Evolutionary conservation across 257 asterid species (phyloP).

Genomic region (Prunella vulgaris): DNA sequence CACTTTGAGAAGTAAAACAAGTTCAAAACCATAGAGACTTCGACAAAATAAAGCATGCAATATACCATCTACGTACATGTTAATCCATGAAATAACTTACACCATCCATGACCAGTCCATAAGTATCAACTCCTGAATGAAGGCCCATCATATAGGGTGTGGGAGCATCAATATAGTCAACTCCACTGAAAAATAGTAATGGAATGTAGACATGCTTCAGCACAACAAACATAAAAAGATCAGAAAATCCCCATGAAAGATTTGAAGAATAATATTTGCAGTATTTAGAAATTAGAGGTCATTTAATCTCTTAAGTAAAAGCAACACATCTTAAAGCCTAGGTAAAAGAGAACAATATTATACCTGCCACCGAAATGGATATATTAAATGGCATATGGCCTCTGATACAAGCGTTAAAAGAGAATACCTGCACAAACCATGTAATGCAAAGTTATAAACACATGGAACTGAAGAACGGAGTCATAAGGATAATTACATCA

Average conservation of each 20-base stretch:
- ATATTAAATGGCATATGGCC: constrained; percentile 94
- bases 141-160: constrained; percentile 99
- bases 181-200: constrained; percentile 98
- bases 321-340: constrained; percentile 18
- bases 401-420: constrained; percentile 93
- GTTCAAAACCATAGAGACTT: neutral
- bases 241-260: constrained; percentile 38
- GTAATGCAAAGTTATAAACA: neutral
- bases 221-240: constrained; percentile 52
- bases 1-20: constrained; percentile 2
- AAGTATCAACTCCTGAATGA: constrained; percentile 95
- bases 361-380: constrained; percentile 99
- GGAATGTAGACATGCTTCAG: constrained; percentile 99
- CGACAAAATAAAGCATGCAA: neutral
- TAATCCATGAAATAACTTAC: constrained; percentile 54
- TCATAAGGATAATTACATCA: constrained; percentile 4
- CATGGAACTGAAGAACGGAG: neutral
- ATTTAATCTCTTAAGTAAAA: constrained; percentile 10
- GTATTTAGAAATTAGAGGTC: constrained; percentile 13
- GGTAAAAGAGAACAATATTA: constrained; percentile 13
- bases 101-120: constrained; percentile 92
- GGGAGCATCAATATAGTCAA: constrained; percentile 99
- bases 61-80: neutral
- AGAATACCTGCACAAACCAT: constrained; percentile 69
- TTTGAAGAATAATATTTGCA: constrained; percentile 26